phyloP scores from a whole-genome alignment of 2,329 filamentous ascomycete genomes.

The Paraphoma sp. region DNA sequence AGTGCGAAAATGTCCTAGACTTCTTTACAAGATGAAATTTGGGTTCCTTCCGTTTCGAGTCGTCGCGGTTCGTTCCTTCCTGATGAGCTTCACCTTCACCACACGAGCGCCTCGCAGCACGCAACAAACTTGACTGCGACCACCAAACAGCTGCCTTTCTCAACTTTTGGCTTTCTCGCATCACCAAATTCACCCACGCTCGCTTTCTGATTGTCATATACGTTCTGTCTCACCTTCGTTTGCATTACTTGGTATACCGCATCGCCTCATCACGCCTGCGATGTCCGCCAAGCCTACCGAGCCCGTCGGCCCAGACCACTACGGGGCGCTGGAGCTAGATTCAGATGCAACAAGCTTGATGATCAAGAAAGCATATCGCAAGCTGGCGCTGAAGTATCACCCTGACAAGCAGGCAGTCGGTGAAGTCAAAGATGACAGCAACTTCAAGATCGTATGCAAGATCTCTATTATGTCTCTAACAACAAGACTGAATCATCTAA shows the following conservation, averaged over 20 bases:
- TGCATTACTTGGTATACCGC: too few relatives aligned
- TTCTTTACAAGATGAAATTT: too few relatives aligned
- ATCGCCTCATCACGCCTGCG: too few relatives aligned
- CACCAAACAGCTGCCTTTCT: background rate
- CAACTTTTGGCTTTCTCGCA: background rate
- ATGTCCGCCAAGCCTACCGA: background rate
- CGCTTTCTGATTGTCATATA: background rate
- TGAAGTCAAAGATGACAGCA: background rate
- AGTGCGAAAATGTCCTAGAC: too few relatives aligned
- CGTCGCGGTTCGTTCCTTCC: background rate
- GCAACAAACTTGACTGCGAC: background rate
- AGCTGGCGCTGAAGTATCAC: conserved; percentile 3
- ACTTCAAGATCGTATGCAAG: conserved; percentile 1
- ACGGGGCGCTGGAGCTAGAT: background rate
- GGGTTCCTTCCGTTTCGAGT: too few relatives aligned
- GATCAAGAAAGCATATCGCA: conserved; percentile 2
- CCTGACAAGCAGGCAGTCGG: conserved; percentile 8
- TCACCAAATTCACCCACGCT: too few relatives aligned
- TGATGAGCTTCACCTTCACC: background rate
- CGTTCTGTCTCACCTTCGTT: background rate
- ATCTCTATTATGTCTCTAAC: background rate
- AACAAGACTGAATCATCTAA: background rate
- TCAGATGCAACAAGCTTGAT: background rate
- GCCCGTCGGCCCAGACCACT: background rate
- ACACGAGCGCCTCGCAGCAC: background rate